Percentiles rank a stretch among this genome's conserved stretches.
These are phyloP conservation scores for Fusarium subglutinans DNA, from an alignment of 2,329 filamentous ascomycete genomes.

Conservation along the genomic window DNA sequence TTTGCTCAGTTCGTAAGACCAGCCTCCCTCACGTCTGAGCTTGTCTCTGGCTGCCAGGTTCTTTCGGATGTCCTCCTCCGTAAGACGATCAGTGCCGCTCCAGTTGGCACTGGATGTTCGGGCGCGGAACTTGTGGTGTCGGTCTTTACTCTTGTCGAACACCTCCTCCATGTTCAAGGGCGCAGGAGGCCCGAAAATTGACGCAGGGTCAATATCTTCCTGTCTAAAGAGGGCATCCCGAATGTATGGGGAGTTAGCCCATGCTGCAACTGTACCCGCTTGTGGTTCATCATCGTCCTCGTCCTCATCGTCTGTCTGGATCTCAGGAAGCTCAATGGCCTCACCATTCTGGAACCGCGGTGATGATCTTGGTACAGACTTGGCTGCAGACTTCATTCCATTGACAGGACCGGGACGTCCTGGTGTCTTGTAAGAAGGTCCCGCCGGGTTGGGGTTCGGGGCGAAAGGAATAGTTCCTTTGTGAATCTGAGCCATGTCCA, in stretches of 20 bases:
- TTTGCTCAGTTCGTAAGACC: conserved; percentile 73
- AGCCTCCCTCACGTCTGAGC: conserved; percentile 83
- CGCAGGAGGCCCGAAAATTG: conserved; percentile 88
- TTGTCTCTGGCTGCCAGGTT: conserved; percentile 83
- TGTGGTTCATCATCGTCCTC: conserved; percentile 75
- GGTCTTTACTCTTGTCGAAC: conserved; percentile 87
- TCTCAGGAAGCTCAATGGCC: conserved; percentile 90
- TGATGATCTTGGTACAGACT: conserved; percentile 73
- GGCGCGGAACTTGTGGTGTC: conserved; percentile 86
- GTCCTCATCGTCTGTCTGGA: conserved; percentile 93
- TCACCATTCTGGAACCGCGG: conserved; percentile 91
- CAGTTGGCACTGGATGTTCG: conserved; percentile 96
- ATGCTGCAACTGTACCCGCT: conserved; percentile 69
- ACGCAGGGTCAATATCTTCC: conserved; percentile 83
- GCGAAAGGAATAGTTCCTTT: conserved; percentile 93
- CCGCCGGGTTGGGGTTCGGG: conserved; percentile 68
- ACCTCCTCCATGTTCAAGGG: conserved; percentile 96
- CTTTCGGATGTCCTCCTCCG: conserved; percentile 84
- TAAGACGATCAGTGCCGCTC: conserved; percentile 82
- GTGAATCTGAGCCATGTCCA: conserved; percentile 88
- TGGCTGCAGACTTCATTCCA: conserved; percentile 65
- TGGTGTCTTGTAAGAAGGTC: conserved; percentile 74
- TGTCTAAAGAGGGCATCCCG: conserved; percentile 79
- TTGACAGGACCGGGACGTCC: conserved; percentile 60
- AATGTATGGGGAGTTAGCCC: conserved; percentile 90